Evolutionary conservation across 2,329 filamentous ascomycete genomes (phyloP), one percentile per base, ranked within the genome.

Genomic region (Aspergillus quadricinctus): DNA sequence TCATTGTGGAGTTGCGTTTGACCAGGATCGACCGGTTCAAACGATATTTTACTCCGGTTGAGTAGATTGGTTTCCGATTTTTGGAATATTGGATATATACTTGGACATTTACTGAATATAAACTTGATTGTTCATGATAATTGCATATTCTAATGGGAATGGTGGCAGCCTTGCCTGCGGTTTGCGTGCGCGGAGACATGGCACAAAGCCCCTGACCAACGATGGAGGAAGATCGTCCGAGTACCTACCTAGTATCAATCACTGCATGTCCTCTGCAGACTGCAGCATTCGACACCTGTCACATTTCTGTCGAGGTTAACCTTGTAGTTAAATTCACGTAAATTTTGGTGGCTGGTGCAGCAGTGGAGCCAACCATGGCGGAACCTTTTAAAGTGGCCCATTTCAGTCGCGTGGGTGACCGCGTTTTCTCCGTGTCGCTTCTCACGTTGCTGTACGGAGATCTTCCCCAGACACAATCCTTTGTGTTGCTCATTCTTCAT

Each of bases 1-100:
- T 92, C 19, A 82, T 95, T 23, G 82, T 84, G 59, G 82, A 87
- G 51, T 78, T 90, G 58, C 80, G 78, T 1, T 81, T 92, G 75
- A 73, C 68, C 8, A 58, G 64, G 35, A 68, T 65, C 41, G 75
- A 76, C 60, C 69, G 75, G n/a, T 77, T 77, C 57, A 74, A 71
- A 57, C 68, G 75, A 46, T 77, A 77, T 52, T 77, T 77, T 52
- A 71, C 72, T 3, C 65, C 70, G 0, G 66, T 70, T 3, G 69
- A 71, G 50, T 74, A 68, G 59, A 46, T 5, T 17, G 4, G 31
- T 4, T 17, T 35, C 17, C 4, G 11, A 35, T 17, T 3, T 43
- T 43, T 43, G 40, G 4, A 43, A 6, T 17, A 37, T n/a, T 7
- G 1, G 14, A 37, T 37, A 37, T 37, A 37, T 37, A 37, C 31